Base-by-base conservation (phyloP, 306 rosid genomes). In the Castanospermum australe region DNA sequence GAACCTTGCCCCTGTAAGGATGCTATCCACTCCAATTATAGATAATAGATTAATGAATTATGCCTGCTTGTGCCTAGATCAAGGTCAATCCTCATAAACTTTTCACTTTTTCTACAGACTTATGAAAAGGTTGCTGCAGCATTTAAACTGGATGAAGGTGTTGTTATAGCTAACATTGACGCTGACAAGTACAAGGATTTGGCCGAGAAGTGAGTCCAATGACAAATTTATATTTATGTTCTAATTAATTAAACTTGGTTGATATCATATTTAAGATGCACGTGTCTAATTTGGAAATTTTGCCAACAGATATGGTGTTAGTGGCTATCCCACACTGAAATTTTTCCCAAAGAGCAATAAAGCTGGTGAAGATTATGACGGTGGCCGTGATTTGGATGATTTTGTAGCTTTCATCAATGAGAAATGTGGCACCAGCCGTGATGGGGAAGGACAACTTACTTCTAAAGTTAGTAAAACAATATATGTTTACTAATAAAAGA, bases 71-170 rank as follows among this genome's bases (percentile, higher is more conserved):
- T 61, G 59, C 76, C 15, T 30, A 48, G 30, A 51, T 32, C 51
- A 38, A 35, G 24, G 44, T 67, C 69, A 71, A 60, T 81, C 39
- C 59, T 88, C 67, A 74, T 54, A 25, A 55, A 25, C 44, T 15
- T 74, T 50, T 25, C 32, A 9, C 75, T 42, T 36, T 78, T 78
- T 74, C 30, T 64, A 61, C 75, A 94, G 99, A 88, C 39, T 33
- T 94, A 91, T 84, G 97, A 92, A 84, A 89, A 89, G 89, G 94
- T 92, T 70, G 99, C 97, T 52, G 14, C 97, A 7, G 95, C 86
- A 82, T 94, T 91, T 86, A 88, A 80, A 77, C 74, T 77, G 61
- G 97, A 94, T 30, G 91, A 83, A 28, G 78, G 85, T n/a, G 95
- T 94, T 9, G 91, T 92, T 50, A 82, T 91, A 74, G 98, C 95